Evolutionary conservation across 352 stramenopile genomes (phyloP), one percentile per base, ranked within the genome.

Genomic region (Phytopythium sindhum): DNA sequence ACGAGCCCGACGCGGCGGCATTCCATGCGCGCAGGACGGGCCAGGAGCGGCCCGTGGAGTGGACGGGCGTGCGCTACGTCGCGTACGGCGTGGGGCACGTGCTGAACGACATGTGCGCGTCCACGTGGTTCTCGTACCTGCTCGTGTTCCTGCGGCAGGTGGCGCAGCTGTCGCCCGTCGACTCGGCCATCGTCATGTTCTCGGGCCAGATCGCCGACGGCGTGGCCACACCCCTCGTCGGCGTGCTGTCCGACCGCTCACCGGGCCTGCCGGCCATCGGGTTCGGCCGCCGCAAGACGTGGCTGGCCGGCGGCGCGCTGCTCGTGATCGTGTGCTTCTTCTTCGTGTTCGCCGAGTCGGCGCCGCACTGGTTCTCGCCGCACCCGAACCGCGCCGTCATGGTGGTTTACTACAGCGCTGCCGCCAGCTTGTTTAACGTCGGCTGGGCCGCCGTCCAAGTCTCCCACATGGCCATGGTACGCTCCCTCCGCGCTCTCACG

Each of bases 51-150:
- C 57, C 37, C 35, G 53, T 35, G 2, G 23, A 81, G 63, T 94
- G 85, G 83, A 90, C 83, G 24, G 65, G 70, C 10, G 56, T 66
- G 47, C 77, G 78, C 51, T 91, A 83, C 63, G 57, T 95, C 11
- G 74, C 83, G 5, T 95, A 95, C 57, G 84, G 81, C 63, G 85
- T 95, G 6, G 87, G 87, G 61, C 84, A 95, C 58, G 85, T 95
- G 33, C 77, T 93, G 12, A 95, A 95, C 65, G 87, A 95, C 68
- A 93, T 95, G 86, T 95, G 87, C 66, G 87, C 87, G 26, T 90
- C 84, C 52, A 92, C 83, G 58, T 95, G 87, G 87, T 95, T 95
- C 74, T 91, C 81, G 21, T 95, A 95, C 65, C 69, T 95, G 42
- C 81, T 95, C 41, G 84, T 94, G 15, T 95, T 93, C 67, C 70